A percentile compares a stretch with the other conserved stretches of the same genome.
Conservation (phyloP, 1,139 yeast species). For the Oligophagozyma castellii region DNA sequence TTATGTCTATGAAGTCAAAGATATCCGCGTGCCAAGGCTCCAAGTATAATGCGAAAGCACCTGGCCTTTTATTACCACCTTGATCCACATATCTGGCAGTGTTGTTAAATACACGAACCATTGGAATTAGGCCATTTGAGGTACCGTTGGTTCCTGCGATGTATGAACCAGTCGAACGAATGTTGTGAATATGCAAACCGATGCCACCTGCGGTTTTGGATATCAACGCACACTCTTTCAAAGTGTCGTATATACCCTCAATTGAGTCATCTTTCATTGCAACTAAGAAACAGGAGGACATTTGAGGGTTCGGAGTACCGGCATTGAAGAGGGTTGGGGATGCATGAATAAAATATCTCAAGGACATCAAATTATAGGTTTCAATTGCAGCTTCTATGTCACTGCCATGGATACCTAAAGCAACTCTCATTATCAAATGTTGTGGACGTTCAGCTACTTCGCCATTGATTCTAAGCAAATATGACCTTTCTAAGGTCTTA, state of each 20-base stretch:
- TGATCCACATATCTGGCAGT: slow-evolving; percentile 89
- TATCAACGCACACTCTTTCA: slow-evolving; percentile 73
- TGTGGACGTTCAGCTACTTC: slow-evolving; percentile 81
- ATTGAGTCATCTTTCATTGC: slow-evolving; percentile 84
- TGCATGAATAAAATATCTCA: slow-evolving; percentile 73
- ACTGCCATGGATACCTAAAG: slow-evolving; percentile 72
- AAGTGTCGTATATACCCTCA: slow-evolving; percentile 78
- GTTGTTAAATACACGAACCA: slow-evolving; percentile 79
- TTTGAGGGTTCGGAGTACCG: slow-evolving; percentile 72
- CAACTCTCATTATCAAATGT: slow-evolving; percentile 78
- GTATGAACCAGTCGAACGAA: slow-evolving; percentile 71
- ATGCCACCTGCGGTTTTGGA: slow-evolving; percentile 89
- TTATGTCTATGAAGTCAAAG: slow-evolving; percentile 64
- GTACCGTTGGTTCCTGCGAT: slow-evolving; percentile 86
- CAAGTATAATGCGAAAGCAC: slow-evolving; percentile 76
- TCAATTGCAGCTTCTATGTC: slow-evolving; percentile 60
- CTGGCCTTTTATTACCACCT: slow-evolving; percentile 90
- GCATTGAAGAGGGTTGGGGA: slow-evolving; percentile 85
- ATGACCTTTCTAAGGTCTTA: slow-evolving; percentile 76
- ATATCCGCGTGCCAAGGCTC: slow-evolving; percentile 92
- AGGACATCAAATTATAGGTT: slow-evolving; percentile 74
- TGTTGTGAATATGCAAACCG: slow-evolving; percentile 72
- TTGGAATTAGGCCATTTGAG: slow-evolving; percentile 81
- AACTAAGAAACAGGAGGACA: slow-evolving; percentile 78
- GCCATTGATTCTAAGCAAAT: slow-evolving; percentile 49